phyloP scores from a whole-genome alignment of 148 eudicot species.

The Fagopyrum homotropicum region DNA sequence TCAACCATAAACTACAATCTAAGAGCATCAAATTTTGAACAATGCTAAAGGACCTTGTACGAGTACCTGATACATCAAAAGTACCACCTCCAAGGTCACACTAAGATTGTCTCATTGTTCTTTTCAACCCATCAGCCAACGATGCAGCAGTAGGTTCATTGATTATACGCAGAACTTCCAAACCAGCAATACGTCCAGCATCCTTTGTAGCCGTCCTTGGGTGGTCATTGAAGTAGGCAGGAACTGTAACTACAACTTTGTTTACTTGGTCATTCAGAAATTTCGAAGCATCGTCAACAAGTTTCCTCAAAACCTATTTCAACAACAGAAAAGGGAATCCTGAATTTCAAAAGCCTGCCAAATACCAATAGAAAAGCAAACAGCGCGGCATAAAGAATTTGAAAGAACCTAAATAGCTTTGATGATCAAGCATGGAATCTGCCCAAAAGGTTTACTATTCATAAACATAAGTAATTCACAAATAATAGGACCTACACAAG shows the following conservation, averaged over 20 bases:
- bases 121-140: constrained; percentile 92
- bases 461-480: neutral
- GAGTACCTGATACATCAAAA: constrained; percentile 95
- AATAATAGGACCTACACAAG: neutral
- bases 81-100: constrained; percentile 99
- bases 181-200: constrained; percentile 97
- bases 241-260: constrained; percentile 91
- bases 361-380: too few relatives aligned
- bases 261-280: constrained; percentile 84
- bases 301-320: constrained; percentile 79
- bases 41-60: neutral
- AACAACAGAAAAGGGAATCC: neutral
- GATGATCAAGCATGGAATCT: neutral
- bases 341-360: neutral
- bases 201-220: constrained; percentile 98
- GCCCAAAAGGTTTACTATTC: neutral
- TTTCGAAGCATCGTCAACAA: constrained; percentile 94
- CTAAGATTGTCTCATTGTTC: constrained; percentile 86
- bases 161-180: constrained; percentile 87
- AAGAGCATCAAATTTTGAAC: neutral
- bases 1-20: too few relatives aligned
- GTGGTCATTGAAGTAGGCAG: constrained; percentile 94
- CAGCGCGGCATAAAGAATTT: too few relatives aligned
- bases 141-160: constrained; percentile 98
- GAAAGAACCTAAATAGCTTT: neutral